A percentile compares a stretch with the other conserved stretches of the same genome.
Evolutionary conservation across 225 moss, liverwort and hornwort genomes (phyloP).

Genomic region (Rhytidiadelphus loreus): DNA sequence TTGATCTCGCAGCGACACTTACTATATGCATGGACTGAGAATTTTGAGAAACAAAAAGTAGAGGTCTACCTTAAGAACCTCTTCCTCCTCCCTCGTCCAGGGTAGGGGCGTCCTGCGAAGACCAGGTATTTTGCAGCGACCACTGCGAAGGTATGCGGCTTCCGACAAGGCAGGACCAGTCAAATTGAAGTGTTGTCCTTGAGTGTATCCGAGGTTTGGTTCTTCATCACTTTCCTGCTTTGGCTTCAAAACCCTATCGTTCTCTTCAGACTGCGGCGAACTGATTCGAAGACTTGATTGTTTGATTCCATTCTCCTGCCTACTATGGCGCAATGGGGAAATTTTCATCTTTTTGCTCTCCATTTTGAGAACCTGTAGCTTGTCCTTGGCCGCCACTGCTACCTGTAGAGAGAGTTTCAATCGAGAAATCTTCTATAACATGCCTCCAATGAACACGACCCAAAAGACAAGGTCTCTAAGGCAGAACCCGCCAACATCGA

Average conservation of each 20-base stretch:
- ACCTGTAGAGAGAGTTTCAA: conserved; percentile 6
- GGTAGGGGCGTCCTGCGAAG: conserved; percentile 18
- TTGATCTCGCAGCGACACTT: neutral
- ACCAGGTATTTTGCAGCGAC: conserved; percentile 23
- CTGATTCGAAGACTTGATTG: neutral
- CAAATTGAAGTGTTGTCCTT: neutral
- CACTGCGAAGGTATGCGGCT: neutral
- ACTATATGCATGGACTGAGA: neutral
- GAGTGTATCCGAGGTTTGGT: neutral
- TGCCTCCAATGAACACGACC: neutral
- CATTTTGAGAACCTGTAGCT: conserved; percentile 15
- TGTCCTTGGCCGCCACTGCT: conserved; percentile 20
- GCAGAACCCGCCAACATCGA: neutral
- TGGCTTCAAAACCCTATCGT: neutral
- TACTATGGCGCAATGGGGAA: neutral
- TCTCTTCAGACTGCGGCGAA: neutral
- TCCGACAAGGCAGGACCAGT: neutral
- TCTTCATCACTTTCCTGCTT: neutral
- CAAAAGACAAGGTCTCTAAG: neutral
- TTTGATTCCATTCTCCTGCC: neutral
- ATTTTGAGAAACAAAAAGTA: neutral
- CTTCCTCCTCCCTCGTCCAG: conserved; percentile 27
- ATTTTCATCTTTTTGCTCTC: conserved; percentile 2
- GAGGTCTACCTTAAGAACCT: conserved; percentile 15
- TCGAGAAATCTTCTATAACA: neutral